Conservation (phyloP, 2,329 filamentous ascomycete species). For the Blastomyces gilchristii region DNA sequence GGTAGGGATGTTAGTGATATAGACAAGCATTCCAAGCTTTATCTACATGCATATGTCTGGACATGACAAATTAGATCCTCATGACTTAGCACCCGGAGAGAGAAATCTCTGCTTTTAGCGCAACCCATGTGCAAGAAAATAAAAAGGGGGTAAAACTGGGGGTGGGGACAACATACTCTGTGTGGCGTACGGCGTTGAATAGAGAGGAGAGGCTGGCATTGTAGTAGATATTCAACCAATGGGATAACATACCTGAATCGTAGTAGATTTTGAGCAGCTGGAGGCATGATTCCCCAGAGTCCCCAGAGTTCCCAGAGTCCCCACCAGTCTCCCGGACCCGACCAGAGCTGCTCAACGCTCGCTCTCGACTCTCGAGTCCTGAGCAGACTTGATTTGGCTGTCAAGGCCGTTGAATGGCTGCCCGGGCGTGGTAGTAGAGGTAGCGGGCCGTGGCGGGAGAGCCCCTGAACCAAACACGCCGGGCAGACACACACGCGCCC, state of each 20-base stretch:
- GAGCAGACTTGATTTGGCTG: neutral
- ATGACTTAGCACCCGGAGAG: neutral
- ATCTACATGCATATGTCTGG: neutral
- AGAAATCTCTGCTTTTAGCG: neutral
- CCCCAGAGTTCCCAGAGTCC: no score
- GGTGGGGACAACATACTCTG: neutral
- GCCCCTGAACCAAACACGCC: neutral
- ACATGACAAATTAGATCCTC: neutral
- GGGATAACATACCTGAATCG: neutral
- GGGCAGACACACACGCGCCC: neutral
- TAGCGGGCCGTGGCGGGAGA: neutral
- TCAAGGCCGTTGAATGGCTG: neutral
- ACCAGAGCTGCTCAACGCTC: neutral
- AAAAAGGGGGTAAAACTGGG: no score
- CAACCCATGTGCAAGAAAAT: neutral
- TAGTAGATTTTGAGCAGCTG: neutral
- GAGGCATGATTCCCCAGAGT: no score
- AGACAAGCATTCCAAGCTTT: conserved; percentile 1
- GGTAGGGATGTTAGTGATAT: neutral
- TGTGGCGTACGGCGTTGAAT: neutral
- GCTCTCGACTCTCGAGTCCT: neutral
- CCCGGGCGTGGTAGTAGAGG: neutral
- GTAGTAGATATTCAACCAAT: neutral
- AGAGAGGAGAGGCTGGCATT: neutral
- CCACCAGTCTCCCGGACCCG: neutral